phyloP scores from a whole-genome alignment of 2,329 filamentous ascomycete genomes.

The Calonectria hawksworthii region DNA sequence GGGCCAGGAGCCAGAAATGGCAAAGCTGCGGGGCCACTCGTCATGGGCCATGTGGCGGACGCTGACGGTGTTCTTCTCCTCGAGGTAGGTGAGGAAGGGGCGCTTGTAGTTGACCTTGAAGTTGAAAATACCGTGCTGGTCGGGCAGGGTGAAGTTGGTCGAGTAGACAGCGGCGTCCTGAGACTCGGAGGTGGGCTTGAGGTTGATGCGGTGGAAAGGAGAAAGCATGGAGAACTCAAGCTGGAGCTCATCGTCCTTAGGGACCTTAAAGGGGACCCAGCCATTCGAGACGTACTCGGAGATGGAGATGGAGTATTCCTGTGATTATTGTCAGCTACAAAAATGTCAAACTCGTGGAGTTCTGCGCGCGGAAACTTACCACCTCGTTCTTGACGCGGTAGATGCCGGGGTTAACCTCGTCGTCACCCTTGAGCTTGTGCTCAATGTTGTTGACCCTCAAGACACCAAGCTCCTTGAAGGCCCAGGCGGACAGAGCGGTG shows the following conservation, averaged over 20 bases:
- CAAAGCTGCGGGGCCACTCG: conserved; percentile 93
- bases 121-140: conserved; percentile 99
- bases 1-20: conserved; percentile 92
- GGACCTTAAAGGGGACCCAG: conserved; percentile 80
- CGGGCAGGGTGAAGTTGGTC: conserved; percentile 84
- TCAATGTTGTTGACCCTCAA: conserved; percentile 86
- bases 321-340: background rate
- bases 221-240: conserved; percentile 99
- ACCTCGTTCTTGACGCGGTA: conserved; percentile 98
- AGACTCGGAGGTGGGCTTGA: conserved; percentile 70
- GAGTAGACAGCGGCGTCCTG: conserved; percentile 80
- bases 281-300: conserved; percentile 86
- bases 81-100: conserved; percentile 88
- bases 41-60: conserved; percentile 97
- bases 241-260: conserved; percentile 81
- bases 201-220: conserved; percentile 90
- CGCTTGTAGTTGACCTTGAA: conserved; percentile 98
- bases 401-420: conserved; percentile 83
- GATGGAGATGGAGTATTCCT: conserved; percentile 90
- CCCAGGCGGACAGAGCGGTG: conserved; percentile 89
- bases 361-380: conserved; percentile 69
- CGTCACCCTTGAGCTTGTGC: conserved; percentile 74
- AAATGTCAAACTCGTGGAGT: background rate
- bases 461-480: conserved; percentile 94
- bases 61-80: conserved; percentile 95